These are phyloP conservation scores for Leucosporidium scottii DNA, from an alignment of 768 basidiomycete genomes.

Conservation along the genomic window DNA sequence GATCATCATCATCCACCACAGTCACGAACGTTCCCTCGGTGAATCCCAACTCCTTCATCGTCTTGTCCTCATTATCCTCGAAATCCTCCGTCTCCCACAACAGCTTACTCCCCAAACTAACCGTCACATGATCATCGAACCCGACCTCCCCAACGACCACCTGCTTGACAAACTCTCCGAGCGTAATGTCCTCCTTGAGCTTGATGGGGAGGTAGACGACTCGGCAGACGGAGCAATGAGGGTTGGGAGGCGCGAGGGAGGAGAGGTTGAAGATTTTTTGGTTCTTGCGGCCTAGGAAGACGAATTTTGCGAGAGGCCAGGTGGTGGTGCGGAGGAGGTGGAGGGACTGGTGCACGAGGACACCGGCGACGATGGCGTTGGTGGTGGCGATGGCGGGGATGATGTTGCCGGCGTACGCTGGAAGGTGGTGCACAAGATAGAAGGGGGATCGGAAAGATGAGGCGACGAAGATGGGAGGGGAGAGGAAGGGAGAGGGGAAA, in stretches of 20 bases:
- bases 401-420: constrained; percentile 99
- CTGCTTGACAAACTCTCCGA: constrained; percentile 65
- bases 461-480: neutral
- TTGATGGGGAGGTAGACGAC: constrained; percentile 69
- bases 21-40: constrained; percentile 77
- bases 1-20: constrained; percentile 81
- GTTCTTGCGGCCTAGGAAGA: constrained; percentile 72
- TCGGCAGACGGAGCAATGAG: constrained; percentile 73
- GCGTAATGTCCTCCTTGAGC: constrained; percentile 53
- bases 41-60: constrained; percentile 72
- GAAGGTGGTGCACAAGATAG: no score
- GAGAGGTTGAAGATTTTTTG: constrained; percentile 68
- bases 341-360: constrained; percentile 87
- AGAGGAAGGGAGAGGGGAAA: neutral
- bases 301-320: constrained; percentile 40
- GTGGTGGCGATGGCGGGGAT: constrained; percentile 99
- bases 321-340: constrained; percentile 58
- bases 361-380: constrained; percentile 90
- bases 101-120: constrained; percentile 78
- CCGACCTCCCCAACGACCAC: constrained; percentile 49
- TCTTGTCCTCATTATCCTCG: constrained; percentile 76
- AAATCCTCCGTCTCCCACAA: constrained; percentile 91
- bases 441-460: neutral
- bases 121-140: constrained; percentile 54
- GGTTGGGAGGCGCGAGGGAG: constrained; percentile 61